phyloP scores from a whole-genome alignment of 2,329 filamentous ascomycete genomes.

The Fusarium newnesense region DNA sequence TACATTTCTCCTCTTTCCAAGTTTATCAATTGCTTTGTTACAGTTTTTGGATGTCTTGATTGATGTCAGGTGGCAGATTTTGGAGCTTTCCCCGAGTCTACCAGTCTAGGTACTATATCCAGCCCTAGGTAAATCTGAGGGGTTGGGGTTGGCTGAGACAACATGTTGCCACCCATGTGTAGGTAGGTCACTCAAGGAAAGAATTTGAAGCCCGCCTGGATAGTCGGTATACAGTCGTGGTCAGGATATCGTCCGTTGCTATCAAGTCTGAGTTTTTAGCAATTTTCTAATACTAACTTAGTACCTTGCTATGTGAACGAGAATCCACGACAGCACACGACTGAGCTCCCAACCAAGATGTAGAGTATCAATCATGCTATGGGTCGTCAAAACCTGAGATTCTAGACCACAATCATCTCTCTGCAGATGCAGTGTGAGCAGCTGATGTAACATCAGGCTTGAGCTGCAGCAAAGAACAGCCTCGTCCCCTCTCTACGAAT shows the following conservation, averaged over 20 bases:
- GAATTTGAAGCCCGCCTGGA: neutral
- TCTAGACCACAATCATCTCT: neutral
- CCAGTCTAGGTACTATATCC: too few species aligned
- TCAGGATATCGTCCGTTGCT: neutral
- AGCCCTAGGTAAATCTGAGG: neutral
- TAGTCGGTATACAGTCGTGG: neutral
- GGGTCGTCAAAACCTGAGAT: neutral
- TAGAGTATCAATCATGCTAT: neutral
- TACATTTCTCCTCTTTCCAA: constrained; percentile 35
- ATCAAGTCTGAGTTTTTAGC: neutral
- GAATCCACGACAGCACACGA: neutral
- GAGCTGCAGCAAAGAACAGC: constrained; percentile 10
- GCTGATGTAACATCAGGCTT: constrained; percentile 12
- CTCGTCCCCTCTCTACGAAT: constrained; percentile 6
- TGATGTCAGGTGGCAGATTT: constrained; percentile 14
- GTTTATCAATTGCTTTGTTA: constrained; percentile 9
- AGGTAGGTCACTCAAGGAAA: neutral
- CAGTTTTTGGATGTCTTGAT: constrained; percentile 3
- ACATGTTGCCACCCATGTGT: neutral
- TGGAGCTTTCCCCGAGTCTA: neutral
- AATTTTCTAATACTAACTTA: neutral
- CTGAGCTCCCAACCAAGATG: neutral
- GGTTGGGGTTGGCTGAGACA: constrained; percentile 13
- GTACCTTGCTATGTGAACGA: neutral
- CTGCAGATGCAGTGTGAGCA: neutral